Evolutionary conservation across 2,329 filamentous ascomycete species (phyloP).

Genomic region (Elsinoe necatrix): DNA sequence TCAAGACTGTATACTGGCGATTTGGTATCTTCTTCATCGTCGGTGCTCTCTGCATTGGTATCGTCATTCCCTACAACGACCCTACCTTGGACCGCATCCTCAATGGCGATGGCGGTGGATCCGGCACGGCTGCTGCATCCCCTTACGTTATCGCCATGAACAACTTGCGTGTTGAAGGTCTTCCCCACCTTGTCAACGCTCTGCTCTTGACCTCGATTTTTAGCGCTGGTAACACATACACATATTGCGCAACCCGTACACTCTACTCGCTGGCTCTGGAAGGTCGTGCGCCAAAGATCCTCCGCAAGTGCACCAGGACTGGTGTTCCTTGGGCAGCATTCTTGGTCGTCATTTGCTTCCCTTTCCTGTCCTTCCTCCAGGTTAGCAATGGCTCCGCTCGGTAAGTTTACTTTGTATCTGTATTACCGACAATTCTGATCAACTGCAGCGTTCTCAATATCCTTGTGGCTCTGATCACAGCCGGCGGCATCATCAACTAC

Average conservation of each 20-base stretch:
- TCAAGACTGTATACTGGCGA: slow-evolving; percentile 42
- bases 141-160: slow-evolving; percentile 37
- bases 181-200: slow-evolving; percentile 34
- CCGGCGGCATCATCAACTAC: slow-evolving; percentile 54
- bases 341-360: slow-evolving; percentile 33
- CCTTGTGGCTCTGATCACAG: slow-evolving; percentile 48
- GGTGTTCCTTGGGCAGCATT: slow-evolving; percentile 53
- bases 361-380: slow-evolving; percentile 25
- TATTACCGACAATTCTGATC: background rate
- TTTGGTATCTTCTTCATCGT: slow-evolving; percentile 42
- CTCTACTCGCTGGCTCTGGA: slow-evolving; percentile 47
- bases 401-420: background rate
- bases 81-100: slow-evolving; percentile 23
- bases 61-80: slow-evolving; percentile 31
- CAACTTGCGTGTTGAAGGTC: slow-evolving; percentile 36
- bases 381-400: slow-evolving; percentile 21
- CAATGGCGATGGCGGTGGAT: slow-evolving; percentile 18
- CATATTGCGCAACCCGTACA: slow-evolving; percentile 46
- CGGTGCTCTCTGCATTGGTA: slow-evolving; percentile 38
- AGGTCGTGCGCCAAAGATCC: slow-evolving; percentile 43
- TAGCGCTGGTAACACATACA: slow-evolving; percentile 49
- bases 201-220: slow-evolving; percentile 46
- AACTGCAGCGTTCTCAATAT: slow-evolving; percentile 20
- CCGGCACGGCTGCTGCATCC: slow-evolving; percentile 23
- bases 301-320: slow-evolving; percentile 49